These are phyloP conservation scores for Massarina eburnea DNA, from an alignment of 2,329 filamentous ascomycete genomes.

Conservation along the genomic window DNA sequence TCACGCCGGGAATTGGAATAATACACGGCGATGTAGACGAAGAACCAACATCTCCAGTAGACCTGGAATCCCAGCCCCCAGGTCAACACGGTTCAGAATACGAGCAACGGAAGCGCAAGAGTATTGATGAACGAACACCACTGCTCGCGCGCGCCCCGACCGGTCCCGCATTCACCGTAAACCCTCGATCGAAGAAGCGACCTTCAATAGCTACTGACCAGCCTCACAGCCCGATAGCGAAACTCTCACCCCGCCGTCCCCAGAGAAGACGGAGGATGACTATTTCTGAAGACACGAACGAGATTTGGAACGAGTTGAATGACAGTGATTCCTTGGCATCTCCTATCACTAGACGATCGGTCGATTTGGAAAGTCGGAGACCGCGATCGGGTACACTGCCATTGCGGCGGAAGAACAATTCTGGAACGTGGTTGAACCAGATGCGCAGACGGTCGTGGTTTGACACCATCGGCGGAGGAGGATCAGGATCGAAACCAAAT, in stretches of 20 bases:
- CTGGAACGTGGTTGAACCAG: conserved; percentile 36
- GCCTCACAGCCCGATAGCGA: conserved; percentile 23
- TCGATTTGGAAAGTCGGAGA: conserved; percentile 32
- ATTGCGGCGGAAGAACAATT: conserved; percentile 28
- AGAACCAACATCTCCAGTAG: conserved; percentile 27
- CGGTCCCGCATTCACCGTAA: conserved; percentile 29
- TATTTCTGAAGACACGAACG: conserved; percentile 68
- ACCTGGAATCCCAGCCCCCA: conserved; percentile 31
- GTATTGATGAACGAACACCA: conserved; percentile 39
- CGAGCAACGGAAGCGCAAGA: conserved; percentile 30
- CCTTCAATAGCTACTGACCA: conserved; percentile 20
- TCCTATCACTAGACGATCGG: conserved; percentile 33
- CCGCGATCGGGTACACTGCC: conserved; percentile 39
- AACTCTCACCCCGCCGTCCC: conserved; percentile 25
- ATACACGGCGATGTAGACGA: conserved; percentile 71
- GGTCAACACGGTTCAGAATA: conserved; percentile 27
- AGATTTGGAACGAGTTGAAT: conserved; percentile 87
- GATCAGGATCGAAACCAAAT: conserved; percentile 15
- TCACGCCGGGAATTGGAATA: conserved; percentile 81
- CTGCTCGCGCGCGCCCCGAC: conserved; percentile 38
- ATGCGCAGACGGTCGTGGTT: conserved; percentile 42
- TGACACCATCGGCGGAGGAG: conserved; percentile 23
- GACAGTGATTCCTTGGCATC: conserved; percentile 52
- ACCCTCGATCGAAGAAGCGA: conserved; percentile 26
- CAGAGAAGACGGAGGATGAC: conserved; percentile 44